Evolutionary conservation across 106 monocot species (phyloP).

Genomic region (Phalaenopsis equestris): DNA sequence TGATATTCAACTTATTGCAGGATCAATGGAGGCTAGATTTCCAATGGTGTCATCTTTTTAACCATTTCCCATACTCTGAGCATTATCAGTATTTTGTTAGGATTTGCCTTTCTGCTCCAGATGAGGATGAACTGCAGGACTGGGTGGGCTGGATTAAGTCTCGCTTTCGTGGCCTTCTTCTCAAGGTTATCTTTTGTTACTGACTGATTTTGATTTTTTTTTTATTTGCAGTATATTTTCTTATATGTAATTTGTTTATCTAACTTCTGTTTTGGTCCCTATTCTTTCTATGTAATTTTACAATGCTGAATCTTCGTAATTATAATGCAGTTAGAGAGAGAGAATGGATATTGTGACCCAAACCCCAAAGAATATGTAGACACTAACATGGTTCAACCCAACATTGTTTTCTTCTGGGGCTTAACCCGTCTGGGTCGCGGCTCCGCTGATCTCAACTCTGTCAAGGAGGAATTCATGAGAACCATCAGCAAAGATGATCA

Average conservation of each 20-base stretch:
- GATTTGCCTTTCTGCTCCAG: conserved; percentile 28
- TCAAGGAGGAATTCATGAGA: conserved; percentile 3
- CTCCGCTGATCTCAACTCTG: neutral
- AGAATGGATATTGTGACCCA: neutral
- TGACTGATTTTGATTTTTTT: neutral
- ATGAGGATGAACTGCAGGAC: conserved; percentile 24
- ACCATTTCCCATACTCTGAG: conserved; percentile 16
- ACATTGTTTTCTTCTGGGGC: conserved; percentile 4
- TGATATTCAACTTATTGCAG: conserved; percentile 1
- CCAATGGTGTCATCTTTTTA: conserved; percentile 28
- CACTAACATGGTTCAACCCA: neutral
- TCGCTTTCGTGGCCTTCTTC: conserved; percentile 25
- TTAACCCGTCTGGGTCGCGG: neutral
- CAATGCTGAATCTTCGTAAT: neutral
- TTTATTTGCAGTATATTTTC: neutral
- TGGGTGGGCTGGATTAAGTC: conserved; percentile 60
- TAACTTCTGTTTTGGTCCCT: neutral
- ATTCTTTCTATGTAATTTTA: neutral
- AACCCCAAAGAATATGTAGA: conserved; percentile 7
- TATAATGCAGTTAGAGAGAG: neutral
- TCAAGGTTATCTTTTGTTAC: conserved; percentile 11
- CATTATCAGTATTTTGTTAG: conserved; percentile 18
- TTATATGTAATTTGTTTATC: neutral
- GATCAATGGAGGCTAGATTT: conserved; percentile 11
- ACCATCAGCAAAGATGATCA: neutral